Evolutionary conservation across 306 rosid species (phyloP), one percentile per base, ranked within the genome.

Genomic region (Dalbergia cultrata): DNA sequence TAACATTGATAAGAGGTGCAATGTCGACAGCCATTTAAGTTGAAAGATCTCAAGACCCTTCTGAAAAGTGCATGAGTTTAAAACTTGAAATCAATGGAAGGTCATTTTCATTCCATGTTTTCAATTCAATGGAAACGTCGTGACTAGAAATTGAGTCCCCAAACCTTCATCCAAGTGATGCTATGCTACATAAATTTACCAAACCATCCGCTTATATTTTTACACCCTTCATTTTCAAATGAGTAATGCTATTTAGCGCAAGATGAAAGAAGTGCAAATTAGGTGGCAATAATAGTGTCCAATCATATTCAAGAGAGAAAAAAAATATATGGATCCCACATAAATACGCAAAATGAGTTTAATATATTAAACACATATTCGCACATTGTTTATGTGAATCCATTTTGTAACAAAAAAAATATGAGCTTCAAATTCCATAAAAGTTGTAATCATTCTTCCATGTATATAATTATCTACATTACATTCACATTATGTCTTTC

Each of bases 31-130:
- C 76, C 72, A 67, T 67, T 41, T 13, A 72, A 65, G 53, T 60
- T 18, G 22, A 77, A 70, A 70, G 22, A 64, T 64, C 19, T 57
- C 16, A 16, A 35, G 5, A 66, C 26, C 65, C 41, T 14, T 63
- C 0, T 53, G 53, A 62, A 80, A 72, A 71, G 10, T 71, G 11
- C 64, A 19, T 59, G n/a, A 26, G n/a, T 5, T 21, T 11, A 31
- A 77, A n/a, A 41, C 65, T 63, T 18, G 54, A 52, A 52, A 35
- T 16, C 19, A 49, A 50, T 50, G 13, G 68, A 14, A 45, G 7
- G 35, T 59, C 45, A 35, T 74, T 75, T 58, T 75, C 70, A 18
- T 45, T 19, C 59, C 68, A 78, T 68, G 76, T 35, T 79, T 59
- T 79, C 26, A 47, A 69, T 79, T 34, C 52, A 26, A 57, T 69